Base-by-base conservation (phyloP, 2,329 filamentous ascomycete genomes). In the Colletotrichum gigasporum region DNA sequence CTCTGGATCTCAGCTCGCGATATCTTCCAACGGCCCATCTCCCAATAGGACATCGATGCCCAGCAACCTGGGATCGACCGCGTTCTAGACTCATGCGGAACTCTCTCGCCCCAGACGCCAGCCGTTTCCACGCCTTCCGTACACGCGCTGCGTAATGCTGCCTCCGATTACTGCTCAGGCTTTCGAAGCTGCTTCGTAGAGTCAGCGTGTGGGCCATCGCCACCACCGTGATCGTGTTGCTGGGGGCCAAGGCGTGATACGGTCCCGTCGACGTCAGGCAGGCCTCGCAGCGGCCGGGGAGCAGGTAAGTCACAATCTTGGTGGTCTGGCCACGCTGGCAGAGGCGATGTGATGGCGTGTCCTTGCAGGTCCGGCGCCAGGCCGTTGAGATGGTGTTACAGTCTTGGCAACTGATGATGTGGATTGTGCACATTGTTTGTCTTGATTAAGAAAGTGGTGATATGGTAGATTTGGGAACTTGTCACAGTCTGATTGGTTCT, bases 381-480 rank as follows among this genome's bases (percentile, higher is more conserved):
- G 20, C 14, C 4, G 45, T 44, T 28, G n/a, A 5, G 1, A 57
- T 34, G 5, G 18, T 6, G 7, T 18, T 11, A 39, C 58, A 34
- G 30, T 37, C n/a, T 22, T n/a, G 42, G 51, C 35, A 57, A 24
- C 35, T 26, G 35, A 26, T 11, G 18, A 57, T 28, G 50, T 45
- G 58, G 42, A 55, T 35, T 48, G 62, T 62, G 24, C 57, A 51
- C 50, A 62, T 35, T 48, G n/a, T 7, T n/a, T n/a, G n/a, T n/a
- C n/a, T n/a, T n/a, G n/a, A n/a, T n/a, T n/a, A n/a, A n/a, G n/a
- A n/a, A n/a, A n/a, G n/a, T n/a, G n/a, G n/a, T n/a, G n/a, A n/a
- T n/a, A n/a, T n/a, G n/a, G n/a, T n/a, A n/a, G n/a, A n/a, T n/a
- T n/a, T n/a, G n/a, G n/a, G n/a, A n/a, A n/a, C n/a, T n/a, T n/a